These are phyloP conservation scores for Vitis hybrid DNA, from an alignment of 177 flowering plant species.

Conservation along the genomic window DNA sequence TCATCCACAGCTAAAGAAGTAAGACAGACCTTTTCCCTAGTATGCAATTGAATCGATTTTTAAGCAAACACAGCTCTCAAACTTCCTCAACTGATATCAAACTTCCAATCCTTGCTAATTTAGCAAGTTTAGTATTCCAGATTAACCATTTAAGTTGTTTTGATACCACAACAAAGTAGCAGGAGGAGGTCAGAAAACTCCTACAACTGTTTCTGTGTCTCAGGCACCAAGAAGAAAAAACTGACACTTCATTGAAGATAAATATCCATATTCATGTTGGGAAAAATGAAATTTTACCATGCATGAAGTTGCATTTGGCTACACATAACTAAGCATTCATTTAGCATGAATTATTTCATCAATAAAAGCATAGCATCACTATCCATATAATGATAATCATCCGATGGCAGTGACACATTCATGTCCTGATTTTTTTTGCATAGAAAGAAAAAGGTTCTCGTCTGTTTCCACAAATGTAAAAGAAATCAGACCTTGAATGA, in stretches of 20 bases:
- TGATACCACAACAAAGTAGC: neutral
- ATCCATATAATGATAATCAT: neutral
- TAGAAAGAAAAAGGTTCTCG: neutral
- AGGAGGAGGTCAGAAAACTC: neutral
- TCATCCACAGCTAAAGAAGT: too few relatives aligned
- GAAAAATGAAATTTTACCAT: too few relatives aligned
- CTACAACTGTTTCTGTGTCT: neutral
- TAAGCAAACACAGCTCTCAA: neutral
- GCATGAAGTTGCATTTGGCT: neutral
- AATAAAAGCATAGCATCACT: neutral
- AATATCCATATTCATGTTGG: too few relatives aligned
- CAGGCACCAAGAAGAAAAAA: neutral
- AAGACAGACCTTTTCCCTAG: too few relatives aligned
- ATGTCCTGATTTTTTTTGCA: neutral
- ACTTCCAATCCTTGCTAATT: neutral
- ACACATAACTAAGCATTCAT: neutral
- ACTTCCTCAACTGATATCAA: neutral
- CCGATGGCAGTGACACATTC: neutral
- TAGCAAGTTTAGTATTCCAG: neutral
- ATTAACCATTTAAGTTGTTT: neutral
- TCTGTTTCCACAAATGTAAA: neutral
- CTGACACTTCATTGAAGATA: neutral
- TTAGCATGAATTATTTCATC: neutral
- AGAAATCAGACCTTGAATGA: conserved; percentile 71
- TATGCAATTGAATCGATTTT: neutral